phyloP scores from a whole-genome alignment of 2,329 filamentous ascomycete species.

The Ciborinia camelliae region DNA sequence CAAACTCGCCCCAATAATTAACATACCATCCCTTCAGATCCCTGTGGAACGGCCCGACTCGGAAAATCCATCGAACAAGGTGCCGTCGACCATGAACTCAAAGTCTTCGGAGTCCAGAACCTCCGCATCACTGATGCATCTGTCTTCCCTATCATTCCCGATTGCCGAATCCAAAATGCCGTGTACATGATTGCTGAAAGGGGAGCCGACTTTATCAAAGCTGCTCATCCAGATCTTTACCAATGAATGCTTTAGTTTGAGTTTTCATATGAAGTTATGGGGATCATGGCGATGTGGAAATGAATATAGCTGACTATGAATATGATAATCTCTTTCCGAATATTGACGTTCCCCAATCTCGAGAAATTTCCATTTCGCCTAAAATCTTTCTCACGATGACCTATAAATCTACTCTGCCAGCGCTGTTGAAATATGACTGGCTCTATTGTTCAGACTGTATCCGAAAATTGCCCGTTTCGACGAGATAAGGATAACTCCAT shows the following conservation, averaged over 20 bases:
- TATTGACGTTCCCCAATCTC: neutral
- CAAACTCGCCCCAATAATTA: neutral
- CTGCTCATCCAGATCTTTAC: neutral
- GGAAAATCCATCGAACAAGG: constrained; percentile 50
- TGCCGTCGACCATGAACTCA: constrained; percentile 50
- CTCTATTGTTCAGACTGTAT: too few species aligned
- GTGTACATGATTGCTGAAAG: constrained; percentile 55
- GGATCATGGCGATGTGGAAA: neutral
- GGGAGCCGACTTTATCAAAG: neutral
- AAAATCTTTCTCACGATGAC: constrained; percentile 34
- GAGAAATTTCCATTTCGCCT: neutral
- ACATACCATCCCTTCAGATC: constrained; percentile 38
- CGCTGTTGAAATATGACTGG: neutral
- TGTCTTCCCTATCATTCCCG: constrained; percentile 51
- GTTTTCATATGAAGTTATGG: neutral
- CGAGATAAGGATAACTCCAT: too few species aligned
- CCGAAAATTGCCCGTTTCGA: too few species aligned
- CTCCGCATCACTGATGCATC: constrained; percentile 55
- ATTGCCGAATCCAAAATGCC: constrained; percentile 57
- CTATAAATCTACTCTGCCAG: neutral
- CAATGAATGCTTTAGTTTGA: neutral
- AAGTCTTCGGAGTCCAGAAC: constrained; percentile 51
- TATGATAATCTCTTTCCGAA: neutral
- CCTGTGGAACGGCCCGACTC: constrained; percentile 54
- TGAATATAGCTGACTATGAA: neutral